These are phyloP conservation scores for Phaeosphaeriaceae sp. DNA, from an alignment of 2,329 filamentous ascomycete genomes.

Conservation along the genomic window DNA sequence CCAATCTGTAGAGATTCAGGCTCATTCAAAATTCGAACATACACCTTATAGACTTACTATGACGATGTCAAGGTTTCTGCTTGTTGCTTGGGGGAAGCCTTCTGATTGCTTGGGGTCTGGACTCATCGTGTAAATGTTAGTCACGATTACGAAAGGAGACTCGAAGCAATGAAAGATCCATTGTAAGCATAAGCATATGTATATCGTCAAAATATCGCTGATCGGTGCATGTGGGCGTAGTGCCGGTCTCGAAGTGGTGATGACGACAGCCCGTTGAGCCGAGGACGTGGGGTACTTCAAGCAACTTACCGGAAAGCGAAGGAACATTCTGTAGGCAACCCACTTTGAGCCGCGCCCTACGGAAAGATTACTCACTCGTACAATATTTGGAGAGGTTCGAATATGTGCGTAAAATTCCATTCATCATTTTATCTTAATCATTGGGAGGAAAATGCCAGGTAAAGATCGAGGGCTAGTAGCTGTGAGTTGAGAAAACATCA, in stretches of 20 bases:
- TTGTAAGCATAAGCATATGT: background rate
- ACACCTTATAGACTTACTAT: slow-evolving; percentile 21
- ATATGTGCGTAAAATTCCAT: background rate
- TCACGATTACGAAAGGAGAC: background rate
- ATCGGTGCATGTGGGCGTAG: background rate
- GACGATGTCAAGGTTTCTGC: slow-evolving; percentile 32
- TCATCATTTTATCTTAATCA: background rate
- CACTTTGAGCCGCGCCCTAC: slow-evolving; percentile 5
- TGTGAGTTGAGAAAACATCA: slow-evolving; percentile 18
- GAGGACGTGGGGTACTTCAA: slow-evolving; percentile 6
- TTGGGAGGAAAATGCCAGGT: slow-evolving; percentile 10
- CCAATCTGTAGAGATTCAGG: slow-evolving; percentile 26
- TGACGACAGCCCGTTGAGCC: slow-evolving; percentile 12
- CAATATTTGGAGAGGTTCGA: background rate
- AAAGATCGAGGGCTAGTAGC: slow-evolving; percentile 31
- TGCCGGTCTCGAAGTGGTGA: background rate
- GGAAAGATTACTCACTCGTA: slow-evolving; percentile 6
- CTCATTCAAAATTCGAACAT: background rate
- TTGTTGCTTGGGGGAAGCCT: slow-evolving; percentile 17
- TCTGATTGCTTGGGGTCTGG: slow-evolving; percentile 9
- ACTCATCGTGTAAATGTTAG: background rate
- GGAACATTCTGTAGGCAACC: slow-evolving; percentile 4
- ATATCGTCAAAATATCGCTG: background rate
- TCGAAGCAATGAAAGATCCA: background rate
- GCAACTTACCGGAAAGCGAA: slow-evolving; percentile 11